Base-by-base conservation (phyloP, 768 basidiomycete species). In the Termitomyces sp. region DNA sequence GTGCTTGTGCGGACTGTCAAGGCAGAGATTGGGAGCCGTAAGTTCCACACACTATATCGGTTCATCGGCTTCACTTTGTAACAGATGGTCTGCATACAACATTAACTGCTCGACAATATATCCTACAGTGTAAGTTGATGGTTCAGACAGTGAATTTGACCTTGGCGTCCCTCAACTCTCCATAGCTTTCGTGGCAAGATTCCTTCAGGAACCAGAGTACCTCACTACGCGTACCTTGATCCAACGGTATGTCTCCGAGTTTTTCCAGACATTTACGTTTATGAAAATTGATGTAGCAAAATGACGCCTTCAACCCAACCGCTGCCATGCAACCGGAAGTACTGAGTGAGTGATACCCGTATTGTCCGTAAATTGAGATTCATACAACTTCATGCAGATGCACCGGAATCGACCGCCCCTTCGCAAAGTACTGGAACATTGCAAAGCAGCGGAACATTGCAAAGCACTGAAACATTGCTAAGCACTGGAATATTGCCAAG, bases 1-100 rank as follows among this genome's bases (percentile, higher is more conserved):
- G 74, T 53, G 79, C 80, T n/a, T 84, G 83, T 62, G 73, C 76
- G 4, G 62, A 66, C 11, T 84, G 83, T 62, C 83, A 84, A 64
- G 66, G 59, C 30, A 68, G 66, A 16, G 46, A 66, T 8, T 73
- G 69, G 56, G 30, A 75, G 48, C 45, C 46, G 78, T 79, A 51
- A 33, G 72, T n/a, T n/a, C 45, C 10, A 18, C 24, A 20, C 8
- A 18, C 30, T 20, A 6, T 52, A 9, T 9, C 11, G 14, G 9
- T 16, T 45, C 22, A 8, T 3, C 22, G 14, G 4, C 16, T 45
- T 22, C n/a, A 47, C 38, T 33, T 30, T 20, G 33, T 13, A 8
- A 28, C 47, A 85, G 83, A 26, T 86, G 83, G 84, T 66, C 68
- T 1, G 20, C 53, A 8, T 86, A 80, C 70, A 68, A 72, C 36